These are phyloP conservation scores for Spiraea crenata DNA, from an alignment of 331 rosid genomes.

Conservation along the genomic window DNA sequence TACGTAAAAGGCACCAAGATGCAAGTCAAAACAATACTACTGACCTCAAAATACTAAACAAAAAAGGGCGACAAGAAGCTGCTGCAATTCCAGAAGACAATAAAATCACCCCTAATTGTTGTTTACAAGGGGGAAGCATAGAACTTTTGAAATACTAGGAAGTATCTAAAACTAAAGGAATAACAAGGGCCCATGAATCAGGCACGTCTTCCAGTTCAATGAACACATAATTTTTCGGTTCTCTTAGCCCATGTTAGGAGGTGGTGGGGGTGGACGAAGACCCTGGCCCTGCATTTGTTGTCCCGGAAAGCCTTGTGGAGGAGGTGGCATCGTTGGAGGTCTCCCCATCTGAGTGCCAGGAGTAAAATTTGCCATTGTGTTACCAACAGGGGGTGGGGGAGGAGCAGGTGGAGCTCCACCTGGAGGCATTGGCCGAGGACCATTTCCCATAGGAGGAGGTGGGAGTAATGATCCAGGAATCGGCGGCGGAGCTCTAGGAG, in stretches of 20 bases:
- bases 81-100: not conserved
- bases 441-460: conserved; percentile 77
- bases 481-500: conserved; percentile 79
- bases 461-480: conserved; percentile 75
- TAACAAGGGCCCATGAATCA: not conserved
- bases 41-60: not conserved
- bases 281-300: conserved; percentile 61
- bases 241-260: conserved; percentile 65
- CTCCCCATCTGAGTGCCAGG: conserved; percentile 47
- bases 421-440: conserved; percentile 77
- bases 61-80: not conserved
- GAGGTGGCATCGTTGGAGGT: conserved; percentile 66
- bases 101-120: not conserved
- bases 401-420: conserved; percentile 79
- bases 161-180: not conserved
- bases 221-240: conserved; percentile 2
- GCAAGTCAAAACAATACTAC: too few species aligned
- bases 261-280: conserved; percentile 59
- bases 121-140: not conserved
- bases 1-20: too few species aligned
- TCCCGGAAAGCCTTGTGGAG: conserved; percentile 65
- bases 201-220: not conserved
- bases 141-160: not conserved
- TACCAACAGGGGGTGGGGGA: conserved; percentile 70
- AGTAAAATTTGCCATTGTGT: conserved; percentile 50